Percentiles rank a stretch among this genome's conserved stretches.
phyloP scores from a whole-genome alignment of 1,284 basidiomycete genomes.

The Ganoderma leucocontextum region DNA sequence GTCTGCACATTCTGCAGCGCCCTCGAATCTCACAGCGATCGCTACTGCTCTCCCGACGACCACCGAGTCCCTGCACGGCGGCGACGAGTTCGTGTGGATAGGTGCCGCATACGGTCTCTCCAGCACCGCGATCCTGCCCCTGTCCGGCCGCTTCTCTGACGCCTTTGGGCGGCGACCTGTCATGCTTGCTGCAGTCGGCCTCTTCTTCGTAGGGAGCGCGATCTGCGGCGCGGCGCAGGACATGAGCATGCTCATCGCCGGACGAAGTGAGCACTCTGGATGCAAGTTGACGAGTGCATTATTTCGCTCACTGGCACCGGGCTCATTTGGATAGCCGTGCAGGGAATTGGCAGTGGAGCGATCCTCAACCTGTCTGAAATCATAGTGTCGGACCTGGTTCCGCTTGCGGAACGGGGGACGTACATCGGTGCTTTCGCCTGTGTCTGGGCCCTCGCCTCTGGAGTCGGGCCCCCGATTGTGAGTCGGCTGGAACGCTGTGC shows the following conservation, averaged over 20 bases:
- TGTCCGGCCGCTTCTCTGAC: constrained; percentile 41
- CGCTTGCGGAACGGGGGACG: constrained; percentile 18
- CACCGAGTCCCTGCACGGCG: constrained; percentile 17
- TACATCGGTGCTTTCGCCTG: constrained; percentile 15
- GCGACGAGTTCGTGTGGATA: constrained; percentile 10
- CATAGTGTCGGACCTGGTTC: constrained; percentile 49
- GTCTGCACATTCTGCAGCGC: constrained; percentile 38
- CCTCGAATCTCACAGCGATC: constrained; percentile 35
- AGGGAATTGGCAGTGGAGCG: constrained; percentile 55
- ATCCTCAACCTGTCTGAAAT: constrained; percentile 50
- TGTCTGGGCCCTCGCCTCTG: constrained; percentile 22
- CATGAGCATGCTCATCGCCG: constrained; percentile 45
- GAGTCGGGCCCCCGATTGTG: constrained; percentile 17
- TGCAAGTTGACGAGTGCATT: not conserved
- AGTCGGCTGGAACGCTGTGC: not conserved
- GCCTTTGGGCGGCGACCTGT: constrained; percentile 46
- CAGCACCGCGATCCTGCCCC: constrained; percentile 42
- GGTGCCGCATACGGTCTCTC: constrained; percentile 32
- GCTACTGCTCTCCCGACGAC: constrained; percentile 26
- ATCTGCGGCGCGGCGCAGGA: constrained; percentile 44
- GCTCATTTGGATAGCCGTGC: constrained; percentile 42
- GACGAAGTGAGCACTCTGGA: constrained; percentile 2
- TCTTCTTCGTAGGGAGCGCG: constrained; percentile 47
- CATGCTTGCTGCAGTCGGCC: constrained; percentile 39
- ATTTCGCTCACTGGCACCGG: no score